Base-by-base conservation (phyloP, 257 asterid genomes). In the Nicotiana knightiana region DNA sequence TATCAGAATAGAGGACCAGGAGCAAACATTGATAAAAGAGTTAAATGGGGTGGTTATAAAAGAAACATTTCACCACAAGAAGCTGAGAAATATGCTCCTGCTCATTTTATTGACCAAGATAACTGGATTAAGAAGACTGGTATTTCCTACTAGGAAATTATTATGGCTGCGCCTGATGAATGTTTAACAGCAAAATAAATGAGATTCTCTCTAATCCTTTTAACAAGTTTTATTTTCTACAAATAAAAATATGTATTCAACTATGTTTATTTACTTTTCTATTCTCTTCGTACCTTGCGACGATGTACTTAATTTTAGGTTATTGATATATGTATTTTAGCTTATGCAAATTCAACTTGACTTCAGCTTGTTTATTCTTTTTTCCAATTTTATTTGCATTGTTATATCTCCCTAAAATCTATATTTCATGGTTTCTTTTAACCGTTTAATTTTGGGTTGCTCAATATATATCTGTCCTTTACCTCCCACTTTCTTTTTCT, bases 41-140 rank as follows among this genome's bases (percentile, higher is more conserved):
- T 95, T 3, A 83, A 35, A 10, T 95, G 99, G 99, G 86, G 79
- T 81, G 99, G 98, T 5, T 90, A 92, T 6, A 63, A 88, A 79
- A 87, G 85, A 77, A 90, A 86, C 0, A 90, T 79, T 61, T 79
- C 93, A 15, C 92, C 92, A 12, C 79, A 87, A 57, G 84, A 89
- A 5, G 99, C 97, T 2, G 33, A 65, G 6, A 84, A 91, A 62
- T 96, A 89, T 64, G 87, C 93, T 5, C 90, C 93, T 0, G 91
- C 73, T 7, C 85, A 18, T n/a, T 61, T 84, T 30, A 84, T 71
- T 73, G 64, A 30, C 0, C 91, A 87, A 0, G 94, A 91, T 81
- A 81, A 67, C 1, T 96, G 97, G 97, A 76, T 94, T 43, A 87
- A 24, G 81, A 65, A 55, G 0, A 39, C 90, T 5, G 94, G 94